Evolutionary conservation across 306 rosid species (phyloP), one percentile per base, ranked within the genome.

Genomic region (Cicer bijugum): DNA sequence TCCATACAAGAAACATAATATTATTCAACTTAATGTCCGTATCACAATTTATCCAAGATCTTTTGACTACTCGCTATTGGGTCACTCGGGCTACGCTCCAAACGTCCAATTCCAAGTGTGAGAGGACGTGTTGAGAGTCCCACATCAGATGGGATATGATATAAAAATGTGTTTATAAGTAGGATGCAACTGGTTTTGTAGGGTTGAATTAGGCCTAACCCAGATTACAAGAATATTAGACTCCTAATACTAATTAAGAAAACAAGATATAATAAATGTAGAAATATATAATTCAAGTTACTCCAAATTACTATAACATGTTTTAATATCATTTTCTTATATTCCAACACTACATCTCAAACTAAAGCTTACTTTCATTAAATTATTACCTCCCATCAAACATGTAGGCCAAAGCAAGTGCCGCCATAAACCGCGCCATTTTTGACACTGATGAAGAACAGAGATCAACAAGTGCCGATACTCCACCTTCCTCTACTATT

Each of bases 361-460:
- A 58, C 65, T 58, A 58, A 58, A 23, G 63, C 37, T 2, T 28
- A 6, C 40, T 58, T 15, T 35, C 74, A 40, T 72, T 45, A 71
- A 60, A 71, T 43, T 46, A 62, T 71, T 88, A 95, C 99, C 99
- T 90, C 75, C 99, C 97, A 72, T 95, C 99, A 86, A 95, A 95
- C 99, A 95, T 95, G 92, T 95, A 95, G 43, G 97, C 97, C 84
- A 95, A 85, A 63, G 99, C 99, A 79, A 95, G 79, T 1, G 99
- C 97, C 67, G 97, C 97, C 99, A 95, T 95, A 88, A 95, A 95
- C 42, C 99, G 96, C 42, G 99, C 99, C 99, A 95, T 95, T 87
- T 95, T 95, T 46, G 97, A 95, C 62, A 82, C 95, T 0, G 97
- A 95, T 6, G 97, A 83, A 77, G 94, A 91, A 77, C 99, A 95